Base-by-base conservation (phyloP, 1,139 yeast genomes). In the Pichia sp. region DNA sequence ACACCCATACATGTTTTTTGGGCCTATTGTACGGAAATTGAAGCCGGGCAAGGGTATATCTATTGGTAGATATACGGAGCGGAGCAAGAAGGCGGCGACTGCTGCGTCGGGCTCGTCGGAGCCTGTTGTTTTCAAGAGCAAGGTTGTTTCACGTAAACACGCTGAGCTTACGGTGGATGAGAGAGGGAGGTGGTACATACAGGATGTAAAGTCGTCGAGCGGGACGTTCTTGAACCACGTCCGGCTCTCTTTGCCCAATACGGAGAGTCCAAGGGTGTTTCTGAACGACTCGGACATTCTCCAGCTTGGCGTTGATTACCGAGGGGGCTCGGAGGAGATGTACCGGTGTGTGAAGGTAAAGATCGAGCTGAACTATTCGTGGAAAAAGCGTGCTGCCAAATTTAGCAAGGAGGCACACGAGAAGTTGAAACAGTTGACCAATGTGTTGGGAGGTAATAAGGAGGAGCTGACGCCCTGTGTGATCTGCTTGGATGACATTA, bases 291-390 rank as follows among this genome's bases (percentile, higher is more conserved):
- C 97, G 8, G 98, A 93, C 70, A 79, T 90, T 40, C 75, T 93
- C 53, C 97, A 93, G 69, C 75, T 93, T 50, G 99, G 99, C 11
- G 87, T 92, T 86, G 97, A 92, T 71, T 93, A 88, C 70, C 78
- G 98, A 58, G 98, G 98, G 8, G 97, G 98, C 8, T 80, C 92
- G 0, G 98, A 93, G 70, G 97, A 90, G 66, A 89, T 90, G 26
- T 93, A 88, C 72, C 80, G 96, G 61, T 89, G 97, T 70, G 96
- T 93, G 45, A 88, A 88, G 67, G 90, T 93, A 80, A 81, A 95
- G 62, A 82, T 96, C 49, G 97, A 92, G 67, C 77, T 90, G 63
- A 92, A 93, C 72, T 84, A 85, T 64, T 87, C 96, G 57, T 90
- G 97, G 97, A 89, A 85, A 62, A 75, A 92, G 54, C 82, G 82